These are phyloP conservation scores for Ploettnerulaceae sp. DNA, from an alignment of 2,329 filamentous ascomycete genomes.

Conservation along the genomic window DNA sequence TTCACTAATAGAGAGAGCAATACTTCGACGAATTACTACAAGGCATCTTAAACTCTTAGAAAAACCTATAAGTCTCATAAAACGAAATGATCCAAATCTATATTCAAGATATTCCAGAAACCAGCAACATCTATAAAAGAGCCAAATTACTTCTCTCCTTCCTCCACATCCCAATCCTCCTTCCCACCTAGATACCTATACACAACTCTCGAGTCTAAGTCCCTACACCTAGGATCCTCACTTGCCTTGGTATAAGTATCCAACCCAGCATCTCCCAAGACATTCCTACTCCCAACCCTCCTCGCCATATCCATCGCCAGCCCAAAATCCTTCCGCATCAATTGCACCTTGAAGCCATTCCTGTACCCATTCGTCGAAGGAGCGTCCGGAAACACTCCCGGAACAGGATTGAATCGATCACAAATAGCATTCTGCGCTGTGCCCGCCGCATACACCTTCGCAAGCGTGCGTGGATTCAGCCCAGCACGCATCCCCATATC, in stretches of 20 bases:
- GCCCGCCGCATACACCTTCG: constrained; percentile 48
- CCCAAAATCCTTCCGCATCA: constrained; percentile 56
- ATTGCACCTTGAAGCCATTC: constrained; percentile 52
- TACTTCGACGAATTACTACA: no score
- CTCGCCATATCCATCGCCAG: constrained; percentile 51
- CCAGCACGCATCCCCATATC: constrained; percentile 55
- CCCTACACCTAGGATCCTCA: constrained; percentile 14
- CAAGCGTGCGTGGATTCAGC: constrained; percentile 48
- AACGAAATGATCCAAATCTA: no score
- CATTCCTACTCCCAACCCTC: constrained; percentile 34
- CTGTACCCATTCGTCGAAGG: constrained; percentile 34
- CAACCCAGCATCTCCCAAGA: constrained; percentile 11
- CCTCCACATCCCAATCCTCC: constrained; percentile 1
- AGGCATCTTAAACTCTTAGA: no score
- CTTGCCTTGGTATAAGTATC: constrained; percentile 15
- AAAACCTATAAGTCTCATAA: no score
- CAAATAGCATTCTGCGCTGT: constrained; percentile 33
- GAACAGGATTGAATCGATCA: constrained; percentile 35
- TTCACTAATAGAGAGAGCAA: no score
- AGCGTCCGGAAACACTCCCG: constrained; percentile 32
- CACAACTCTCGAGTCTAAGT: constrained; percentile 19
- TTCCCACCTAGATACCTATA: constrained; percentile 20
- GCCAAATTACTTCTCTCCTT: neutral
- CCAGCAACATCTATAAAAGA: no score
- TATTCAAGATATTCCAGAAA: no score